phyloP scores from a whole-genome alignment of 768 basidiomycete species.

The Mycena latifolia region DNA sequence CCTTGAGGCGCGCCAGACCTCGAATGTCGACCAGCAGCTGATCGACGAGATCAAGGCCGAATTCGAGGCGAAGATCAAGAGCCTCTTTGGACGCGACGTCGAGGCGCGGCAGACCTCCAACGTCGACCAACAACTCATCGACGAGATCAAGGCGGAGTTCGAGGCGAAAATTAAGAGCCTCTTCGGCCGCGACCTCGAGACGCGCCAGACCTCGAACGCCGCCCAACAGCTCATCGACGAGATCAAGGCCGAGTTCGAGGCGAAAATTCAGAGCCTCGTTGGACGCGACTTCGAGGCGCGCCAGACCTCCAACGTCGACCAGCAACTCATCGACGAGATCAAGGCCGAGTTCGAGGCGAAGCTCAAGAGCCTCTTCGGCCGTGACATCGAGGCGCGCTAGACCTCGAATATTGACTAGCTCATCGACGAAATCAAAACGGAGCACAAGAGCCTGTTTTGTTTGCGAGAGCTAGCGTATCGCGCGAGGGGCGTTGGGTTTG shows the following conservation, averaged over 20 bases:
- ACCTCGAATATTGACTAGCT: not conserved
- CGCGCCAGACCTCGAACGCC: slow-evolving; percentile 1
- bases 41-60: not conserved
- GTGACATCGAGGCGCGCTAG: not conserved
- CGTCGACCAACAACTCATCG: not conserved
- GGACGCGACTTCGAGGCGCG: not conserved
- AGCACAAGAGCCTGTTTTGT: not conserved
- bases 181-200: not conserved
- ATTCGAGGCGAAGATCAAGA: not conserved
- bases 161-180: not conserved
- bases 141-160: not conserved
- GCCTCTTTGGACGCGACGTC: slow-evolving; percentile 1
- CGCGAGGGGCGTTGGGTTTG: too few species aligned
- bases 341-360: not conserved
- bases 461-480: too few species aligned
- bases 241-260: not conserved
- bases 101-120: slow-evolving; percentile 3
- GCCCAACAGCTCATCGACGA: slow-evolving; percentile 3
- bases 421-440: not conserved
- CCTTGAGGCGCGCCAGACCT: too few species aligned
- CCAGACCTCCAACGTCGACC: slow-evolving; percentile 7
- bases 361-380: not conserved
- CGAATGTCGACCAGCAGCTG: too few species aligned
- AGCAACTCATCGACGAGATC: slow-evolving; percentile 7
- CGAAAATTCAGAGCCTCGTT: not conserved